These are phyloP conservation scores for Ochromonas danica DNA, from an alignment of 108 stramenopile species.

Conservation along the genomic window DNA sequence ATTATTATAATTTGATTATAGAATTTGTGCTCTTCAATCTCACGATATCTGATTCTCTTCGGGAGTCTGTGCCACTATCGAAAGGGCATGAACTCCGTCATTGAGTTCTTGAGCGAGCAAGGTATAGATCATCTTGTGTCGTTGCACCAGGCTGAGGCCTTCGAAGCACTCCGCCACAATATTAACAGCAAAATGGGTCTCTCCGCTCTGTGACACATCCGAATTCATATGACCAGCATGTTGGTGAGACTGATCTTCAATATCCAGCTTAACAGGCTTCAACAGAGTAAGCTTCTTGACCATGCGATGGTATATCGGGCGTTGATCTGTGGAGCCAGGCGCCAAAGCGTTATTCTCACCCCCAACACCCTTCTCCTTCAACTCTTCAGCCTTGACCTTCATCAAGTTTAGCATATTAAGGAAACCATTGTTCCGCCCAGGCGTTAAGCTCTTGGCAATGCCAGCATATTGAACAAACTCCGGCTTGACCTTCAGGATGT, in stretches of 20 bases:
- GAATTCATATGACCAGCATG: background rate
- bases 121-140: background rate
- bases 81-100: background rate
- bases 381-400: slow-evolving; percentile 69
- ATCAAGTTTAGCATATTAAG: slow-evolving; percentile 88
- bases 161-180: background rate
- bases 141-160: background rate
- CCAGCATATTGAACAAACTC: slow-evolving; percentile 78
- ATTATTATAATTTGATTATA: too few species aligned
- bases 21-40: background rate
- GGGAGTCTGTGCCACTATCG: background rate
- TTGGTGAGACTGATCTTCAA: background rate
- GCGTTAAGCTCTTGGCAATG: slow-evolving; percentile 79
- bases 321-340: too few species aligned
- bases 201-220: background rate
- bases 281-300: background rate
- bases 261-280: background rate
- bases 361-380: too few species aligned
- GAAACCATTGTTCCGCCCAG: slow-evolving; percentile 92
- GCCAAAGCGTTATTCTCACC: too few species aligned
- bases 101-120: background rate
- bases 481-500: slow-evolving; percentile 70
- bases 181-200: background rate
- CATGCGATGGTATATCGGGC: background rate
- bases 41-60: background rate